These are phyloP conservation scores for Xylaria telfairii DNA, from an alignment of 495 filamentous ascomycete genomes.

Conservation along the genomic window DNA sequence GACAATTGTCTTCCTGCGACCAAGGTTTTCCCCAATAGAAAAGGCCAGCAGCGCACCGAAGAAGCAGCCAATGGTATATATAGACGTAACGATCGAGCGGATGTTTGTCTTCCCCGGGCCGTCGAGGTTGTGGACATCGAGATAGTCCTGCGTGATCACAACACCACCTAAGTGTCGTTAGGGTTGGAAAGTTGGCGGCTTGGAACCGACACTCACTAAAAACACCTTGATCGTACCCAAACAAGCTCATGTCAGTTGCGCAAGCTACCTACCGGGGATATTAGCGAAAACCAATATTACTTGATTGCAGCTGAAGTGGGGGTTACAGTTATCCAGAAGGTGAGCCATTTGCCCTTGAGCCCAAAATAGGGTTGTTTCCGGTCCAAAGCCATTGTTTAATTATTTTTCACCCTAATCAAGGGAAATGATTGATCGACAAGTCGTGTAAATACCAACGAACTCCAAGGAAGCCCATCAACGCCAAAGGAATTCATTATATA, in stretches of 20 bases:
- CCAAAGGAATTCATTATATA: neutral
- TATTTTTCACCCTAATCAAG: neutral
- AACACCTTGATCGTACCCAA: conserved; percentile 64
- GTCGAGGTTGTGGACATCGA: conserved; percentile 56
- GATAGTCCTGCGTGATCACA: conserved; percentile 62
- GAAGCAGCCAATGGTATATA: conserved; percentile 72
- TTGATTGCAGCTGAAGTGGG: neutral
- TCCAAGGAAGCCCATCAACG: neutral
- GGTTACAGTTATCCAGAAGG: conserved; percentile 63
- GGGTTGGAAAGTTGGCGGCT: neutral
- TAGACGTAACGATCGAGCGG: conserved; percentile 65
- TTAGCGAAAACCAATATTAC: conserved; percentile 22
- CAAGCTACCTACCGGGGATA: conserved; percentile 51
- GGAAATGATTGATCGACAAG: neutral
- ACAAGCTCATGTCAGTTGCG: conserved; percentile 63
- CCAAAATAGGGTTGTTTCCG: conserved; percentile 61
- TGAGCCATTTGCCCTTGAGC: conserved; percentile 62
- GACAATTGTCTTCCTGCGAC: conserved; percentile 63
- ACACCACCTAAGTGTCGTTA: conserved; percentile 53
- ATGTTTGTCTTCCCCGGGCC: conserved; percentile 54
- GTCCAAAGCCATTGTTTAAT: neutral
- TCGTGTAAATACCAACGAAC: neutral
- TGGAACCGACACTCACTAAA: conserved; percentile 28
- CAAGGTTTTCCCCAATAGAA: conserved; percentile 63
- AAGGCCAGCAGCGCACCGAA: conserved; percentile 65